phyloP scores from a whole-genome alignment of 768 basidiomycete genomes.

The Mycena chlorophos region DNA sequence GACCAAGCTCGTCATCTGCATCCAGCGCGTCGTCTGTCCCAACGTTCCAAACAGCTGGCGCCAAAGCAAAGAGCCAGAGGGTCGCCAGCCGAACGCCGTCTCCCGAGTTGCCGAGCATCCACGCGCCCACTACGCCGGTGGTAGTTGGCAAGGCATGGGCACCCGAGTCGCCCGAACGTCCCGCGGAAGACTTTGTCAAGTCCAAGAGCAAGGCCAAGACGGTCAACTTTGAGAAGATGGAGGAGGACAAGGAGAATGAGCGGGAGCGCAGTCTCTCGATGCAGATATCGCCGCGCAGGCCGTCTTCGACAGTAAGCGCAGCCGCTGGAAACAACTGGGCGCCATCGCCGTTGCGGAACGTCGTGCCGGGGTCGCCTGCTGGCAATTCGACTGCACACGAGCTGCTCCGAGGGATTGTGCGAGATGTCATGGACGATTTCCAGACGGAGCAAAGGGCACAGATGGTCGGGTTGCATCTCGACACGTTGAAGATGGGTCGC shows the following conservation, averaged over 20 bases:
- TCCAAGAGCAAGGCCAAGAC: constrained; percentile 40
- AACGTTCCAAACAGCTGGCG: constrained; percentile 20
- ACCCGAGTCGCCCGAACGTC: constrained; percentile 50
- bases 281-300: constrained; percentile 60
- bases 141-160: constrained; percentile 34
- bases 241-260: constrained; percentile 26
- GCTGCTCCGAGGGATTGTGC: constrained; percentile 61
- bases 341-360: constrained; percentile 40
- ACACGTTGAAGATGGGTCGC: constrained; percentile 69
- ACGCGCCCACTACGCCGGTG: constrained; percentile 35
- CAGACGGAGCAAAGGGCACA: constrained; percentile 69
- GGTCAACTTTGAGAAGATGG: constrained; percentile 29
- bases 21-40: constrained; percentile 28
- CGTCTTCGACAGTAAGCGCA: constrained; percentile 28
- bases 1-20: constrained; percentile 23
- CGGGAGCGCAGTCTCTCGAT: constrained; percentile 46
- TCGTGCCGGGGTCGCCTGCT: constrained; percentile 30
- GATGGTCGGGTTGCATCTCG: constrained; percentile 74
- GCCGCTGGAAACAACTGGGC: constrained; percentile 34
- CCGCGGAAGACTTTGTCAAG: constrained; percentile 23
- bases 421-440: constrained; percentile 73
- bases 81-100: constrained; percentile 39
- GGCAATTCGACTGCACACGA: constrained; percentile 48
- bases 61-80: neutral
- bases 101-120: constrained; percentile 41